phyloP scores from a whole-genome alignment of 1,284 basidiomycete species.

The Thecaphora frezii region DNA sequence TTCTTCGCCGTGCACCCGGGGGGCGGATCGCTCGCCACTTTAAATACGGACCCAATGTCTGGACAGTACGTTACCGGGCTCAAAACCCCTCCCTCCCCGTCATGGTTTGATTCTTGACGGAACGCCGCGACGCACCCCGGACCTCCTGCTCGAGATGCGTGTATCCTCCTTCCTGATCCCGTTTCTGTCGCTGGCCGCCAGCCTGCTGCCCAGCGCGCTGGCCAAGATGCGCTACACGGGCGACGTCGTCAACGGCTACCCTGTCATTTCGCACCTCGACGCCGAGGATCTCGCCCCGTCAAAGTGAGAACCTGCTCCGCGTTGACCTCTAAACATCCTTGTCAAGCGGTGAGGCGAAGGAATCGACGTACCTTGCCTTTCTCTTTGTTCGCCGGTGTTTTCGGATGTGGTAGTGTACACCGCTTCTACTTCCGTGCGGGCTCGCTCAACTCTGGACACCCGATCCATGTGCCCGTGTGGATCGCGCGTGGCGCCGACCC shows the following conservation, averaged over 20 bases:
- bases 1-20: slow-evolving; percentile 1
- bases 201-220: background rate
- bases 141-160: background rate
- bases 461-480: background rate
- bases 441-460: slow-evolving; percentile 1
- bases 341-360: no score
- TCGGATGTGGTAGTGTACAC: slow-evolving; percentile 1
- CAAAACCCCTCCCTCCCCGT: no score
- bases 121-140: no score
- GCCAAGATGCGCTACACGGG: background rate
- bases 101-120: no score
- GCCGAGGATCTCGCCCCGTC: background rate
- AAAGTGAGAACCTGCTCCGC: background rate
- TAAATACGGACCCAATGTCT: no score
- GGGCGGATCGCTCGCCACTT: no score
- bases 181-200: background rate
- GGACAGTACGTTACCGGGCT: no score
- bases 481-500: background rate
- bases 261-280: background rate
- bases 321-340: no score
- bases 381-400: background rate
- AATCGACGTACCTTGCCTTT: no score
- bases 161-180: background rate
- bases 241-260: background rate
- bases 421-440: slow-evolving; percentile 1